A percentile compares a stretch with the other conserved stretches of the same genome.
phyloP scores from a whole-genome alignment of 768 basidiomycete genomes.

The Russula vinacea region DNA sequence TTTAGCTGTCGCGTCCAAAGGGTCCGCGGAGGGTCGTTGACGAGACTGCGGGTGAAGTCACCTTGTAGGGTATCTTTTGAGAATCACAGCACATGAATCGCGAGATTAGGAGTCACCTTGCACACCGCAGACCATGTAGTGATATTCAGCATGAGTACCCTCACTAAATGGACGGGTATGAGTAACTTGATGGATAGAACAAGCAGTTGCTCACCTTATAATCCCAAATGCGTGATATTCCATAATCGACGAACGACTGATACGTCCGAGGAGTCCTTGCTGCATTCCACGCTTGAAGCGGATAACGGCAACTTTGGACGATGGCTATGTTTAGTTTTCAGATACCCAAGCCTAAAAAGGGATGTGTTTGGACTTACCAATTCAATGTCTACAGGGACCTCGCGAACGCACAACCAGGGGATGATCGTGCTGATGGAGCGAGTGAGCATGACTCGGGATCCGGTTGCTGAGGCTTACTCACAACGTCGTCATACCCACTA shows the following conservation, averaged over 20 bases:
- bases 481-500: conserved; percentile 42
- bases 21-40: conserved; percentile 41
- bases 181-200: neutral
- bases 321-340: conserved; percentile 36
- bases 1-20: conserved; percentile 47
- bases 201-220: conserved; percentile 35
- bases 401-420: conserved; percentile 43
- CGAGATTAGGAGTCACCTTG: conserved; percentile 33
- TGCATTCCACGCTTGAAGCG: conserved; percentile 46
- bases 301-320: conserved; percentile 43
- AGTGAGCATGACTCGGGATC: conserved; percentile 10
- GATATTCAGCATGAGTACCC: conserved; percentile 42
- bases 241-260: conserved; percentile 42
- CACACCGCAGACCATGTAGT: conserved; percentile 47
- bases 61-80: conserved; percentile 23
- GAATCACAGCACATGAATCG: neutral
- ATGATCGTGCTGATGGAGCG: conserved; percentile 36
- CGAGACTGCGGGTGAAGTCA: conserved; percentile 44
- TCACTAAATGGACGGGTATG: conserved; percentile 34
- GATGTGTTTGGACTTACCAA: conserved; percentile 34
- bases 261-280: conserved; percentile 44
- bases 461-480: conserved; percentile 28
- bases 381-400: conserved; percentile 43
- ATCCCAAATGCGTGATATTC: conserved; percentile 49
- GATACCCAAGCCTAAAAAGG: neutral